These are phyloP conservation scores for Xylaria sp. DNA, from an alignment of 2,329 filamentous ascomycete species.

Conservation along the genomic window DNA sequence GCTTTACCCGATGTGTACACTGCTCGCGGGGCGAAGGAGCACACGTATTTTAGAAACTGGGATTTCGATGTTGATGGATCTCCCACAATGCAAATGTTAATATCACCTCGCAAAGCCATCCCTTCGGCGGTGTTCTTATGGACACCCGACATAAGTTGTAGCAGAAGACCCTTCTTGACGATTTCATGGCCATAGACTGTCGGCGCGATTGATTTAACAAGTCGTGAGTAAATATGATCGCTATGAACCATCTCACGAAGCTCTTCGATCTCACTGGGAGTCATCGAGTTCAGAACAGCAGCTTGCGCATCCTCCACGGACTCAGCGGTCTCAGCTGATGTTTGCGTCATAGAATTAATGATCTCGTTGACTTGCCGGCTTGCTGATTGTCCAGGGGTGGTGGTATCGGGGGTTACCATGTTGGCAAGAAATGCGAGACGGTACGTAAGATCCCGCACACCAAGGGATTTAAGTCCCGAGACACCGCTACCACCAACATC, in stretches of 20 bases:
- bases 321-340: conserved; percentile 73
- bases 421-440: conserved; percentile 95
- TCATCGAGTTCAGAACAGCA: conserved; percentile 87
- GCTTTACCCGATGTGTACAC: conserved; percentile 99
- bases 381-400: conserved; percentile 78
- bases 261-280: conserved; percentile 87
- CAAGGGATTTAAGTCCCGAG: conserved; percentile 87
- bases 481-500: conserved; percentile 89
- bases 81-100: conserved; percentile 98
- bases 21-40: conserved; percentile 93
- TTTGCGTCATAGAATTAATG: conserved; percentile 82
- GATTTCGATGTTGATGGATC: conserved; percentile 98
- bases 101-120: conserved; percentile 94
- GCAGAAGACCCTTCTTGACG: conserved; percentile 94
- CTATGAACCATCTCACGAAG: conserved; percentile 93
- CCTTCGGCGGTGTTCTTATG: conserved; percentile 91
- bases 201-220: conserved; percentile 93
- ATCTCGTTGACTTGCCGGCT: conserved; percentile 85
- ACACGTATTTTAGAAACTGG: conserved; percentile 98
- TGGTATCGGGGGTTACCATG: conserved; percentile 92
- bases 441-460: conserved; percentile 95
- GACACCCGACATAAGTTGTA: conserved; percentile 97
- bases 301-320: conserved; percentile 88
- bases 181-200: conserved; percentile 98
- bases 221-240: conserved; percentile 91